Evolutionary conservation across 441 rosid species (phyloP).

Genomic region (Pelargonium cotyledonis): DNA sequence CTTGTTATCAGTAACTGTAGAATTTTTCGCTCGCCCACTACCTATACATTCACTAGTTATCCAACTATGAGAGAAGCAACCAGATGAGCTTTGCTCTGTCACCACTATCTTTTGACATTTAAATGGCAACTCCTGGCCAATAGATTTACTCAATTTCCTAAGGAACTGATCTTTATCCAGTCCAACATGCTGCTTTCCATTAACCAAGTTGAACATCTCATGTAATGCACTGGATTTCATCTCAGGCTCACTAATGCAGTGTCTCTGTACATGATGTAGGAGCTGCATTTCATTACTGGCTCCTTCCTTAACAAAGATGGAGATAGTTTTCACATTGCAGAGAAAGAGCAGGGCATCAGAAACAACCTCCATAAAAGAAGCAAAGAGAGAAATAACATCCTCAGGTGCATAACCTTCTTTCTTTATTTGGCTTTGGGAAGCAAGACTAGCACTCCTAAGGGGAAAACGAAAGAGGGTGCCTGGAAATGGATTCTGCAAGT

Average conservation of each 20-base stretch:
- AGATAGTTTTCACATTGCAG: slow-evolving; percentile 69
- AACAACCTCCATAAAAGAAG: slow-evolving; percentile 72
- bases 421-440: slow-evolving; percentile 82
- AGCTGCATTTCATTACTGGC: slow-evolving; percentile 72
- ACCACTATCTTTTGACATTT: slow-evolving; percentile 80
- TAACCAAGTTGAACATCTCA: slow-evolving; percentile 57
- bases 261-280: slow-evolving; percentile 67
- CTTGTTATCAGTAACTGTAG: slow-evolving; percentile 40
- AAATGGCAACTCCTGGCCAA: slow-evolving; percentile 52
- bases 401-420: slow-evolving; percentile 78
- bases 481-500: slow-evolving; percentile 73
- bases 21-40: slow-evolving; percentile 35
- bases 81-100: slow-evolving; percentile 66
- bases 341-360: slow-evolving; percentile 83
- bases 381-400: slow-evolving; percentile 83
- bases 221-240: slow-evolving; percentile 39
- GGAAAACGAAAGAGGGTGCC: slow-evolving; percentile 99
- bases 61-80: slow-evolving; percentile 73
- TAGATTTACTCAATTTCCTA: slow-evolving; percentile 58
- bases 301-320: slow-evolving; percentile 84
- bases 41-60: slow-evolving; percentile 86
- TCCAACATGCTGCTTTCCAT: slow-evolving; percentile 51
- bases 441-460: slow-evolving; percentile 69
- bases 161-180: slow-evolving; percentile 78
- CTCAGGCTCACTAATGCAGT: slow-evolving; percentile 47